These are phyloP conservation scores for Mortierella sp. DNA, from an alignment of 371 early-diverging fungal genomes.

Conservation along the genomic window DNA sequence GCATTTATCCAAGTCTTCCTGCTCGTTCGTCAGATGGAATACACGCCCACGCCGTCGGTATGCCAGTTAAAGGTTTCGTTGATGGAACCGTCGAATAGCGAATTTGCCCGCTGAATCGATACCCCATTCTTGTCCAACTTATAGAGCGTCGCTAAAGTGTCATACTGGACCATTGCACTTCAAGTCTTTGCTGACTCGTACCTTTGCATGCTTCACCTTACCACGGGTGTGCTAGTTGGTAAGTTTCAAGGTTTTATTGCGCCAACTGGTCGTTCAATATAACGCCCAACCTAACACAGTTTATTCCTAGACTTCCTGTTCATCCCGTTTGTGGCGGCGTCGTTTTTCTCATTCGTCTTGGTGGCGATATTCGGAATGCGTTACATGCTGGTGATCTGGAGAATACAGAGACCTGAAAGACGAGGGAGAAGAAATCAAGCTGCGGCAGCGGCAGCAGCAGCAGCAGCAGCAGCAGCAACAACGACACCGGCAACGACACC, in stretches of 20 bases:
- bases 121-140: too few relatives aligned
- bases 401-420: conserved; percentile 74
- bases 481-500: too few relatives aligned
- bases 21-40: conserved; percentile 77
- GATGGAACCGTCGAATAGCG: too few relatives aligned
- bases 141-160: conserved; percentile 77
- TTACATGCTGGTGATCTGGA: conserved; percentile 76
- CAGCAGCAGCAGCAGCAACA: conserved; percentile 14
- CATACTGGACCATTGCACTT: conserved; percentile 77
- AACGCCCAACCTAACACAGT: neutral
- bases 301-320: conserved; percentile 61
- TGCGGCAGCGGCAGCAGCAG: conserved; percentile 26
- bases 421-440: conserved; percentile 32
- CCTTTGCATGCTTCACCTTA: conserved; percentile 71
- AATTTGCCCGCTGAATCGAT: too few relatives aligned
- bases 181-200: conserved; percentile 79
- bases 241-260: neutral
- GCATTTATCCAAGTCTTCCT: conserved; percentile 69
- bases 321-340: conserved; percentile 71
- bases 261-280: too few relatives aligned
- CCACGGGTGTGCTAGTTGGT: conserved; percentile 67
- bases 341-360: conserved; percentile 77
- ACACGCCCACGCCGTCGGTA: conserved; percentile 80
- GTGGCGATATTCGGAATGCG: conserved; percentile 80
- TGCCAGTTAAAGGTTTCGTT: conserved; percentile 7